Base-by-base conservation (phyloP, 306 rosid genomes). In the Inga oerstediana region DNA sequence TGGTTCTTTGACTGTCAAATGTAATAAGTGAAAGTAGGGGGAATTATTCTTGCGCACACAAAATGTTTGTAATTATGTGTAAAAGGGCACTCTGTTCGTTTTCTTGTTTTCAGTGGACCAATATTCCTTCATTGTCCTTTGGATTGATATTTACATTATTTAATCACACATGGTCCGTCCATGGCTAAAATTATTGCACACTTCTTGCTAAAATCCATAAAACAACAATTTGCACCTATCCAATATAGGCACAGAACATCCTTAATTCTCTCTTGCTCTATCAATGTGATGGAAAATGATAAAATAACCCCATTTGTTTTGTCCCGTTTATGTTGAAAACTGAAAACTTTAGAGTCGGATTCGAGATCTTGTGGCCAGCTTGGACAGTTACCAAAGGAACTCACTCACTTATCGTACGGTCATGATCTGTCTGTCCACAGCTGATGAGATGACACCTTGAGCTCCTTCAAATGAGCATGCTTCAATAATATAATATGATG, bases 401-500 rank as follows among this genome's bases (percentile, higher is more conserved):
- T 79, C 87, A 68, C 82, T 79, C 87, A 52, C 79, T 79, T 30
- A 88, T 87, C 72, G 88, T 89, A 90, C 89, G 90, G 86, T 82
- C 88, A 54, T 81, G 85, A 90, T 90, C 88, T 66, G 80, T 46
- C 85, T 86, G 92, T 89, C 87, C 88, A 87, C 58, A 86, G 87
- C 85, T 79, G 87, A 87, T 70, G 49, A 79, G 83, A 80, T 84
- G 81, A 77, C 81, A 80, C 82, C 73, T 41, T 10, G 2, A 79
- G 72, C 52, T 80, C 77, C 48, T 68, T 81, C 79, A 14, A 30
- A 62, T 30, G 11, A 10, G 64, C 71, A 69, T 22, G 75, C 81
- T 78, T 82, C 70, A 22, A 56, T 82, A 68, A 67, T 79, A 54
- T n/a, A 41, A 54, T 72, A 69, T 68, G 54, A 30, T 65, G 68